These are phyloP conservation scores for Hemileccinum impolitum DNA, from an alignment of 768 basidiomycete species.

Conservation along the genomic window DNA sequence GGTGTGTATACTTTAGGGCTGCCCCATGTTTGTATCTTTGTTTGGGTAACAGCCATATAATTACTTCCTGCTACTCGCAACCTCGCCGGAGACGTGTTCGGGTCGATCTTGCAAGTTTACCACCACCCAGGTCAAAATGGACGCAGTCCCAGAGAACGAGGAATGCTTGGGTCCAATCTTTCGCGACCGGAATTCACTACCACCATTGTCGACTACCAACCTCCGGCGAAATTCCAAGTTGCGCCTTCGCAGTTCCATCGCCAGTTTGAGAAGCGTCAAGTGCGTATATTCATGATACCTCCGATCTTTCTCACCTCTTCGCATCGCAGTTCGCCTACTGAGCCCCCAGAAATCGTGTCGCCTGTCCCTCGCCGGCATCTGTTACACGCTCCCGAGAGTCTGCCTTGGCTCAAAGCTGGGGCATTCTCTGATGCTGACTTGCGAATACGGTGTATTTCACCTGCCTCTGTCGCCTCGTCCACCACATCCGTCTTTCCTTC, in stretches of 20 bases:
- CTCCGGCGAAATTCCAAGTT: slow-evolving; percentile 6
- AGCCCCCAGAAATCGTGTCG: slow-evolving; percentile 50
- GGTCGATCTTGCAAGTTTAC: background rate
- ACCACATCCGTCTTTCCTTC: slow-evolving; percentile 24
- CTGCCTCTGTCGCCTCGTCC: slow-evolving; percentile 35
- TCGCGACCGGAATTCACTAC: slow-evolving; percentile 13
- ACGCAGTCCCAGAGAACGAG: slow-evolving; percentile 10
- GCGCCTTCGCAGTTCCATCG: slow-evolving; percentile 15
- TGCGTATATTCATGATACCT: slow-evolving; percentile 6
- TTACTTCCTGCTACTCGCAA: too few species aligned
- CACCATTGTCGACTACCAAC: slow-evolving; percentile 2
- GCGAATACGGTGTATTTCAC: slow-evolving; percentile 44
- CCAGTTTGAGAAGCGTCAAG: slow-evolving; percentile 14
- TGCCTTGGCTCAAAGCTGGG: slow-evolving; percentile 53
- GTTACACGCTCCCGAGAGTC: slow-evolving; percentile 55
- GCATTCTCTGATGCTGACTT: slow-evolving; percentile 41
- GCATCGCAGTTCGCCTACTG: slow-evolving; percentile 21
- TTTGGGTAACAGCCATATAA: too few species aligned
- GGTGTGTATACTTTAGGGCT: too few species aligned
- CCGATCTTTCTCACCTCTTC: too few species aligned
- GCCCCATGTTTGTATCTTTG: too few species aligned
- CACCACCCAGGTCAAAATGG: slow-evolving; percentile 11
- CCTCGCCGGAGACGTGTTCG: too few species aligned
- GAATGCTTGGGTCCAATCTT: slow-evolving; percentile 1
- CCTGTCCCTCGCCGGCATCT: slow-evolving; percentile 67